Percentiles rank a stretch among this genome's conserved stretches.
Evolutionary conservation across 1,284 basidiomycete species (phyloP).

Genomic region (Melampsora occidentalis): DNA sequence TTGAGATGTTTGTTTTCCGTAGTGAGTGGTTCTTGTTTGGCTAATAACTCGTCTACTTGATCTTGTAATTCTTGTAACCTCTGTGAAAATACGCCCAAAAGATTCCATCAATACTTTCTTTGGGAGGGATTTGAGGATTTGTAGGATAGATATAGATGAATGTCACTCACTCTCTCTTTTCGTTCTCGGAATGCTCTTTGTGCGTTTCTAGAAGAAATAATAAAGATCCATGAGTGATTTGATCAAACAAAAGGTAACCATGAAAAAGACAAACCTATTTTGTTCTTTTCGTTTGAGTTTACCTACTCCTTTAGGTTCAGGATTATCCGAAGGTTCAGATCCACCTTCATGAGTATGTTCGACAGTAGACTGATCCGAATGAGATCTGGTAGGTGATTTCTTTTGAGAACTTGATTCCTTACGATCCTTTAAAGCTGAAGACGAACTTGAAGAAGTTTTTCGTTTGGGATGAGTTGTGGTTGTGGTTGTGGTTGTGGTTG

Average conservation of each 20-base stretch:
- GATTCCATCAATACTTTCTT: no score
- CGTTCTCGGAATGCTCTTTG: slow-evolving; percentile 18
- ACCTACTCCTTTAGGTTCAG: not conserved
- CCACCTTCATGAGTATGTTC: not conserved
- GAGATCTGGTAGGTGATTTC: not conserved
- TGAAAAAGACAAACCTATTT: not conserved
- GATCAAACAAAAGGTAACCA: not conserved
- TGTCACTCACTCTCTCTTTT: not conserved
- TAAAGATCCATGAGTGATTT: not conserved
- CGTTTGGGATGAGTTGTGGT: not conserved
- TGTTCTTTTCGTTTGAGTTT: slow-evolving; percentile 16
- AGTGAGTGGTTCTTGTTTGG: not conserved
- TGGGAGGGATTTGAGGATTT: no score
- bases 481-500: no score
- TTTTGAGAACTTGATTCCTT: not conserved
- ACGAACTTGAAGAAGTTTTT: not conserved
- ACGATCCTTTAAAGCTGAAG: not conserved
- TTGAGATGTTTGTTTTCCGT: slow-evolving; percentile 8
- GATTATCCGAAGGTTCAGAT: not conserved
- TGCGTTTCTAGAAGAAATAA: slow-evolving; percentile 19
- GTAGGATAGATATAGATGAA: not conserved
- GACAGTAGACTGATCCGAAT: not conserved
- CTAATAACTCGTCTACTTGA: slow-evolving; percentile 3
- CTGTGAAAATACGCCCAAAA: no score
- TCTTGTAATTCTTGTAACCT: slow-evolving; percentile 16